These are phyloP conservation scores for Usnea hakonensis DNA, from an alignment of 495 filamentous ascomycete species.

Conservation along the genomic window DNA sequence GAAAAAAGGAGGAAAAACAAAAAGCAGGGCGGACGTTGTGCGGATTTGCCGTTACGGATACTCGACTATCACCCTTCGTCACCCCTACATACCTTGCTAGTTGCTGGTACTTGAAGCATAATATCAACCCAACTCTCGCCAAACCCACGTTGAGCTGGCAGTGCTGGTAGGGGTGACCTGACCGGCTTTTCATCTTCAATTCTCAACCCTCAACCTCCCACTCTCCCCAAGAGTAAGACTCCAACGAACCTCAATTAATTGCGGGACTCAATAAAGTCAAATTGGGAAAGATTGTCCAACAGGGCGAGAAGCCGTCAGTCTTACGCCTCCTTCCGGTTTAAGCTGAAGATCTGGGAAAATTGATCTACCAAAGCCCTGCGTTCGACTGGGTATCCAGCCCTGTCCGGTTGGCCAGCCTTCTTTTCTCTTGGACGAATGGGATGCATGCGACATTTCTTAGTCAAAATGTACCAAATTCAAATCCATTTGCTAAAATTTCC, in stretches of 20 bases:
- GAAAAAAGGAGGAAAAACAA: too few relatives aligned
- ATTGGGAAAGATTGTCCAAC: conserved; percentile 3
- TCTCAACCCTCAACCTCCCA: background rate
- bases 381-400: conserved; percentile 14
- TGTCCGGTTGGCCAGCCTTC: conserved; percentile 15
- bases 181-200: background rate
- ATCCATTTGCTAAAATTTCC: conserved; percentile 11
- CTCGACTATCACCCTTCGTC: background rate
- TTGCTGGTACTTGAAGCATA: background rate
- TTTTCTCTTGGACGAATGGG: conserved; percentile 17
- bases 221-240: background rate
- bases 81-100: background rate
- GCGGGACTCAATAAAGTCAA: conserved; percentile 19
- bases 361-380: conserved; percentile 6
- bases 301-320: conserved; percentile 7
- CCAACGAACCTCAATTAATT: conserved; percentile 6
- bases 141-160: background rate
- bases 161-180: background rate
- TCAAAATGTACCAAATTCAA: conserved; percentile 7
- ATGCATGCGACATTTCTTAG: conserved; percentile 15
- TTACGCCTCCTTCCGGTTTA: conserved; percentile 6
- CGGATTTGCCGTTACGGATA: too few relatives aligned
- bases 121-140: background rate
- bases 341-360: background rate
- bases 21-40: too few relatives aligned